Conservation (phyloP, 768 basidiomycete genomes). For the Suillus lakei region DNA sequence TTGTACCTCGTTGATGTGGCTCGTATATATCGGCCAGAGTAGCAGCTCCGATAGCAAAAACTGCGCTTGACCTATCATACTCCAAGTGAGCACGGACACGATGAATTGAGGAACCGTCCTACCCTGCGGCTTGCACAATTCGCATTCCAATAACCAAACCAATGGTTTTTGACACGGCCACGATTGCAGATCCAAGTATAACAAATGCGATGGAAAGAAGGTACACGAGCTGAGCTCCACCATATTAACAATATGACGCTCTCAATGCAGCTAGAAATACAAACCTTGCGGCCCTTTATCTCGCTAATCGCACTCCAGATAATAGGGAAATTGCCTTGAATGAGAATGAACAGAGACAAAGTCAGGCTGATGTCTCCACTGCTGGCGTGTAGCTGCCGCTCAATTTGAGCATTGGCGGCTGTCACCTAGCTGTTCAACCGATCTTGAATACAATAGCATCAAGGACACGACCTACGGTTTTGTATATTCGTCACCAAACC, state of each 20-base stretch:
- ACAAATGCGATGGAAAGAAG: constrained; percentile 56
- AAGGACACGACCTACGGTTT: too few relatives aligned
- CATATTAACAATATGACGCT: background rate
- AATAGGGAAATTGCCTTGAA: constrained; percentile 59
- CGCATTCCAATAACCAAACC: constrained; percentile 69
- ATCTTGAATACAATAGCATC: too few relatives aligned
- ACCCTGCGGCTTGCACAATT: constrained; percentile 68
- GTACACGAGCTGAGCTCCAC: constrained; percentile 52
- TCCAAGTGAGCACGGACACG: too few relatives aligned
- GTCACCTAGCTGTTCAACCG: too few relatives aligned
- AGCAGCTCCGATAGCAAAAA: too few relatives aligned
- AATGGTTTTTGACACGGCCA: constrained; percentile 61
- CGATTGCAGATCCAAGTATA: too few relatives aligned
- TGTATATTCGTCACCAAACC: too few relatives aligned
- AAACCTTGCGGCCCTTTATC: constrained; percentile 75
- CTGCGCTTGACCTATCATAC: too few relatives aligned
- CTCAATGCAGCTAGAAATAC: constrained; percentile 15
- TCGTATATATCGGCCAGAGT: too few relatives aligned
- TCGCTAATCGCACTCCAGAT: too few relatives aligned
- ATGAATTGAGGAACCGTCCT: too few relatives aligned
- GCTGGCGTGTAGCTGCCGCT: constrained; percentile 68
- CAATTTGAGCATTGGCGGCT: constrained; percentile 79
- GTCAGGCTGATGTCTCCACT: constrained; percentile 67
- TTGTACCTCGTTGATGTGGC: too few relatives aligned
- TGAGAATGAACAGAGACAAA: constrained; percentile 70